Percentiles rank a stretch among this genome's conserved stretches.
Evolutionary conservation across 148 eudicot genomes (phyloP).

Genomic region (Camellia granthamiana): DNA sequence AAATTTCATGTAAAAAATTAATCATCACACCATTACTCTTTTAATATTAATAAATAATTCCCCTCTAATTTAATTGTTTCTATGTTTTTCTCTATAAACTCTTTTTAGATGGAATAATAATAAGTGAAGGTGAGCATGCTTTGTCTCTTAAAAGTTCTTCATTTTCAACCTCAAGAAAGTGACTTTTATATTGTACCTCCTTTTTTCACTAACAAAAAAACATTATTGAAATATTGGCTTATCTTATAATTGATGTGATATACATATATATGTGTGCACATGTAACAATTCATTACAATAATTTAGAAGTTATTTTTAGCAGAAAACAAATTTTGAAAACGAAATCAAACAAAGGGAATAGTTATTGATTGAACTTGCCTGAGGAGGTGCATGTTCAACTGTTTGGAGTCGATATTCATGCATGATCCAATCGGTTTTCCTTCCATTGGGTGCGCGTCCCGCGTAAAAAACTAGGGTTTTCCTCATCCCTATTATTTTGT

Average conservation of each 20-base stretch:
- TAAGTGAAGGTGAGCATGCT: slow-evolving; percentile 19
- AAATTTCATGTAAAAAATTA: no score
- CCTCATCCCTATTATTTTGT: slow-evolving; percentile 82
- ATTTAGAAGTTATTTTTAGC: no score
- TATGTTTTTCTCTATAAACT: not conserved
- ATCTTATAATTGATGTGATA: no score
- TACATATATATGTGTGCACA: not conserved
- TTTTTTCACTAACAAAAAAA: no score
- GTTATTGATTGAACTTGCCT: slow-evolving; percentile 37
- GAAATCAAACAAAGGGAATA: no score
- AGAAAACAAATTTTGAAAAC: no score
- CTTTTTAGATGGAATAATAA: not conserved
- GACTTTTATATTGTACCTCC: not conserved
- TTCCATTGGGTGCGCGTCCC: slow-evolving; percentile 86
- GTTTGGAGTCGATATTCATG: slow-evolving; percentile 94
- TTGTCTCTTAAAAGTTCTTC: slow-evolving; percentile 3
- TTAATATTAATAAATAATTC: no score
- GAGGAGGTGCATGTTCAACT: slow-evolving; percentile 61
- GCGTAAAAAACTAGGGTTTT: slow-evolving; percentile 85
- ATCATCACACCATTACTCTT: no score
- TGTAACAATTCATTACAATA: not conserved
- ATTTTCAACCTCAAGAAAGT: not conserved
- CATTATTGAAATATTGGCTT: not conserved
- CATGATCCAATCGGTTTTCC: slow-evolving; percentile 87
- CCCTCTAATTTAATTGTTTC: not conserved